Evolutionary conservation across 441 rosid species (phyloP).

Genomic region (Eutrema salsugineum): DNA sequence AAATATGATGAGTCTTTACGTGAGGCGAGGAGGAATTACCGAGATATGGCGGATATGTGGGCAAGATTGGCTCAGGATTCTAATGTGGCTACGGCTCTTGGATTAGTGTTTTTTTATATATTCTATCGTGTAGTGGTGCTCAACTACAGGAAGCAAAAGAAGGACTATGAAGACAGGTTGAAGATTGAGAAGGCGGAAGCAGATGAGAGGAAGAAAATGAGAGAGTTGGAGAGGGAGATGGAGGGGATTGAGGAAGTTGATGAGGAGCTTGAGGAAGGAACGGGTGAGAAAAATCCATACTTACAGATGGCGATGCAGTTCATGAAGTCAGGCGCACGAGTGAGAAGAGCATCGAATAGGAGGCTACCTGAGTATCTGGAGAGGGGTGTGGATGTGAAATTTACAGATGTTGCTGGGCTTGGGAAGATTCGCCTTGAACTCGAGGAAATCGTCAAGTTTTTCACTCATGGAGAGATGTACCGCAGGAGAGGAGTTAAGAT

Average conservation of each 20-base stretch:
- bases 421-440: constrained; percentile 96
- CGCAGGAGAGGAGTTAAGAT: constrained; percentile 89
- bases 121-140: constrained; percentile 83
- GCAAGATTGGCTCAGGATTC: constrained; percentile 58
- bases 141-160: constrained; percentile 76
- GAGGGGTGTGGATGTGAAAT: constrained; percentile 85
- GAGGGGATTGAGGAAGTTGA: constrained; percentile 55
- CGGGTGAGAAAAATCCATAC: constrained; percentile 69
- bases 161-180: constrained; percentile 89
- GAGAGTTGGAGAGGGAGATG: constrained; percentile 78
- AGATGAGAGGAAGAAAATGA: constrained; percentile 87
- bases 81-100: constrained; percentile 65
- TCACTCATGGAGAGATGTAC: constrained; percentile 95
- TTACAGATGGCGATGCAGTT: constrained; percentile 85
- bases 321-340: constrained; percentile 94
- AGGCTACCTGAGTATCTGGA: constrained; percentile 85
- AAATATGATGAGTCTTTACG: constrained; percentile 61
- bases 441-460: constrained; percentile 94
- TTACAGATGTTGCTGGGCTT: constrained; percentile 95
- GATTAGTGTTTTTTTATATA: constrained; percentile 71
- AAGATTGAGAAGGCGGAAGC: constrained; percentile 95
- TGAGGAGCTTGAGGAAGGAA: constrained; percentile 58
- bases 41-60: constrained; percentile 58
- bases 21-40: constrained; percentile 54
- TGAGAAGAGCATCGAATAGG: constrained; percentile 61